These are phyloP conservation scores for Globisporangium takayamanum DNA, from an alignment of 352 stramenopile species.

Conservation along the genomic window DNA sequence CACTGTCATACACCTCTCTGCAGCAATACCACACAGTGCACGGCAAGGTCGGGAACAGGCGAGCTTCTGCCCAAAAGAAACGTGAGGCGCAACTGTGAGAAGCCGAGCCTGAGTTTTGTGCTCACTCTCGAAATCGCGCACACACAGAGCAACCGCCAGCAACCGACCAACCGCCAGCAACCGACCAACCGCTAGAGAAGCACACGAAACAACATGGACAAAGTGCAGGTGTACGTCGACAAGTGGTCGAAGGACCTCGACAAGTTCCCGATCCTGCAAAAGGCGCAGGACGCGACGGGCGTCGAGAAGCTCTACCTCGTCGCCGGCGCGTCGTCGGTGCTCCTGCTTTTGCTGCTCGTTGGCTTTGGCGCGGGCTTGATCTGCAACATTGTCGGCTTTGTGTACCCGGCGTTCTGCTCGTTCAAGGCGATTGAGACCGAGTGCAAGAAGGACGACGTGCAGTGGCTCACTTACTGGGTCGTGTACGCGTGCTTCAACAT, in stretches of 20 bases:
- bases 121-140: slow-evolving; percentile 4
- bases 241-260: slow-evolving; percentile 85
- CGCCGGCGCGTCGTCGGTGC: slow-evolving; percentile 39
- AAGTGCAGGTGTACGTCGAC: slow-evolving; percentile 78
- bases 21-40: no score
- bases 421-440: slow-evolving; percentile 84
- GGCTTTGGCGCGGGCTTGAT: slow-evolving; percentile 83
- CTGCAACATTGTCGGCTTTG: slow-evolving; percentile 79
- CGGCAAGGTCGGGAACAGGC: no score
- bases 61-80: no score
- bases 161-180: background rate
- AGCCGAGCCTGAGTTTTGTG: background rate
- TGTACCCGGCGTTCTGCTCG: slow-evolving; percentile 77
- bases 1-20: no score
- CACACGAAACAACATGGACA: slow-evolving; percentile 44
- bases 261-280: slow-evolving; percentile 72
- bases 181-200: background rate
- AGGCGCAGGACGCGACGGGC: slow-evolving; percentile 73
- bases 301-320: slow-evolving; percentile 89
- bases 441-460: slow-evolving; percentile 76
- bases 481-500: slow-evolving; percentile 97
- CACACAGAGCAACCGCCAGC: background rate
- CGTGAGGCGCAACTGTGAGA: no score
- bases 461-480: slow-evolving; percentile 97
- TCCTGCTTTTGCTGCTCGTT: slow-evolving; percentile 77